Evolutionary conservation across 2,329 filamentous ascomycete genomes (phyloP).

Genomic region (Coniochaeta prunicola): DNA sequence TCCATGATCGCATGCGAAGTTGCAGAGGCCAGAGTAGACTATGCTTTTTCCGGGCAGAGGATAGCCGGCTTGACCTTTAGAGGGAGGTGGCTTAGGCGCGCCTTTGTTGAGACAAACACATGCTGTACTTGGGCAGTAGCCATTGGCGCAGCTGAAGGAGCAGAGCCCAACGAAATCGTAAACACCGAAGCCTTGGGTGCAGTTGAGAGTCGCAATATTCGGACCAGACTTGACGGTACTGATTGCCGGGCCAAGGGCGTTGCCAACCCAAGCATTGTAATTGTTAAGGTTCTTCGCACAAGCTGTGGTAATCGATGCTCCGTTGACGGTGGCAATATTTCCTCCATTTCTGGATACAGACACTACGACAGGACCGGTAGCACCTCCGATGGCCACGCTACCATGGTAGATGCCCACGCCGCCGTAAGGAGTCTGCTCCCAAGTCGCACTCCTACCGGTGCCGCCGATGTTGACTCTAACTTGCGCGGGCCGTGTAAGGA

Average conservation of each 20-base stretch:
- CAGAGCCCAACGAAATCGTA: neutral
- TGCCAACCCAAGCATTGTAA: constrained; percentile 29
- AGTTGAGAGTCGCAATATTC: neutral
- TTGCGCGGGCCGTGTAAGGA: constrained; percentile 22
- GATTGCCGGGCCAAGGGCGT: neutral
- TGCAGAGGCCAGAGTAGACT: neutral
- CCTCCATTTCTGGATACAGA: constrained; percentile 16
- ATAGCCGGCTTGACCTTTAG: neutral
- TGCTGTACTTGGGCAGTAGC: neutral
- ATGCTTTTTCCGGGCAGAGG: neutral
- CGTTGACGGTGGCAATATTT: constrained; percentile 15
- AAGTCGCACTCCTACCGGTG: constrained; percentile 9
- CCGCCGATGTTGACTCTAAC: constrained; percentile 24
- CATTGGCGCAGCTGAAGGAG: neutral
- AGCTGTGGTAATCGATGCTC: constrained; percentile 14
- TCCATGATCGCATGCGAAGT: neutral
- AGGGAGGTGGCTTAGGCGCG: neutral
- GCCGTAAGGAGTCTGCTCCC: constrained; percentile 18
- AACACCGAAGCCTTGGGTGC: neutral
- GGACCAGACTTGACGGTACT: neutral
- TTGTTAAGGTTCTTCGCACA: constrained; percentile 22
- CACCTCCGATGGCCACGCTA: constrained; percentile 15
- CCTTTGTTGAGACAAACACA: neutral
- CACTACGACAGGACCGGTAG: constrained; percentile 17
- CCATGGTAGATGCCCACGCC: constrained; percentile 25